phyloP scores from a whole-genome alignment of 1,139 yeast genomes.

The Arxiozyma slooffiae region DNA sequence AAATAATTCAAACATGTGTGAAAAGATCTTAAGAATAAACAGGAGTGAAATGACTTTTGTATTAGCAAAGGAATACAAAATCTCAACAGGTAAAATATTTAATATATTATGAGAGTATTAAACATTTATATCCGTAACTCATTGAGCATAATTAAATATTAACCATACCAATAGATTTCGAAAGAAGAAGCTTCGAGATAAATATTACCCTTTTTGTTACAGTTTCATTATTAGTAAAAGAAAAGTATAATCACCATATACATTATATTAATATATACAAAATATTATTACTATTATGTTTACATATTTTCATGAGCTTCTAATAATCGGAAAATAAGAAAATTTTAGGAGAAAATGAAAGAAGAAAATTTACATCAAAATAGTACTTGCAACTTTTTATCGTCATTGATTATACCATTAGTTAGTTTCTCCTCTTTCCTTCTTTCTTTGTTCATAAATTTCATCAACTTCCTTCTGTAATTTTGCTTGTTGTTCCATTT shows the following conservation, averaged over 20 bases:
- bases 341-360: not conserved
- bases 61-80: not conserved
- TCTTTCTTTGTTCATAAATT: conserved; percentile 26
- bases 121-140: not conserved
- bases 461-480: conserved; percentile 38
- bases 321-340: too few species aligned
- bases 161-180: not conserved
- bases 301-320: not conserved
- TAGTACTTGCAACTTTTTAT: not conserved
- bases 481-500: conserved; percentile 53
- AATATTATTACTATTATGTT: not conserved
- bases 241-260: not conserved
- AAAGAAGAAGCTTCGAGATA: too few species aligned
- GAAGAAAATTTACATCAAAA: too few species aligned
- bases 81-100: too few species aligned
- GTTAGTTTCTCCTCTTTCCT: conserved; percentile 4
- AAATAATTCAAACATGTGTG: too few species aligned
- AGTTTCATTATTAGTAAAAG: not conserved
- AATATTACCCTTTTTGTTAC: too few species aligned
- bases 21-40: too few species aligned
- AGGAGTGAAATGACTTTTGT: not conserved
- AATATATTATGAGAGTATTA: too few species aligned
- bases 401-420: not conserved
- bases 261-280: not conserved
- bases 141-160: too few species aligned